Base-by-base conservation (phyloP, 331 rosid genomes). In the Ulmus americana region DNA sequence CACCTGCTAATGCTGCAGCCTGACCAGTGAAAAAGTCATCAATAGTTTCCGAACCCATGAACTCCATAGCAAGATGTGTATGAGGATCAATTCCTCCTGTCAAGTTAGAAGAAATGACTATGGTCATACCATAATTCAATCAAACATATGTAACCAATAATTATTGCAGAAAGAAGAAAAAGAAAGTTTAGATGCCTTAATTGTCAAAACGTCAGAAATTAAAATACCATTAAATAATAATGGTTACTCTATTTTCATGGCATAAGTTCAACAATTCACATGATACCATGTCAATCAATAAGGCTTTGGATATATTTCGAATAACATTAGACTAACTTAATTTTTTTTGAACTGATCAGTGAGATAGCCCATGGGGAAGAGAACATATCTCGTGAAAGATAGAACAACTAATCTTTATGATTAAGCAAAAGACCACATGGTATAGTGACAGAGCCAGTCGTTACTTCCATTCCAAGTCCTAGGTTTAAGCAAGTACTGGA, bases 81-180 rank as follows among this genome's bases (percentile, higher is more conserved):
- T 90, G 95, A 53, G 96, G 96, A 80, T 90, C 95, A 76, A 90
- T 86, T 75, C 96, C 96, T 53, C 96, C 96, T 90, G 82, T 67
- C 62, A 43, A 39, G 40, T 47, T 14, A 47, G 38, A 71, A 61
- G 28, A 73, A 8, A 47, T 20, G 14, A 1, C 22, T 38, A 43
- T 39, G 22, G 55, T 12, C n/a, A 45, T 12, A 14, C 35, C 4
- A 39, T 12, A 62, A 40, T 4, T 35, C 14, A 40, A 40, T 28
- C 51, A 57, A 56, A 9, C 49, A 46, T 49, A 10, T 18, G 7
- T 43, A 57, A 58, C 20, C 39, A 70, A 20, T 10, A 59, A 65
- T 44, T 22, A 11, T 16, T 40, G 8, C 9, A 15, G 35, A 12
- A 43, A 45, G 13, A 8, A 48, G 22, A 57, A 50, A 50, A 6